Percentiles rank a stretch among this genome's conserved stretches.
Evolutionary conservation across 352 stramenopile species (phyloP).

Genomic region (Phytophthora macrochlamydospora): DNA sequence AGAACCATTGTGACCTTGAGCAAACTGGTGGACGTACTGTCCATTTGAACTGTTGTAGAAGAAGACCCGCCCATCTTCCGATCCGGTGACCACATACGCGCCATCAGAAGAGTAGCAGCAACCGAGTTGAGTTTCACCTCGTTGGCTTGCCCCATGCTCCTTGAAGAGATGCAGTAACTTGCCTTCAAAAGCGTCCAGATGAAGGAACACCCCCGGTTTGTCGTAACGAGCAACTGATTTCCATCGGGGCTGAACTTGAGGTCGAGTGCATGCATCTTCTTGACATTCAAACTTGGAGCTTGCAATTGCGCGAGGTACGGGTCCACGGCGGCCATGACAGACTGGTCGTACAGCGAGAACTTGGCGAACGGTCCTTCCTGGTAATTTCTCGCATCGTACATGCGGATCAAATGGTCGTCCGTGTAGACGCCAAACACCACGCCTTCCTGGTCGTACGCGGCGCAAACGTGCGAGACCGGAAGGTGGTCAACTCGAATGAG

Average conservation of each 20-base stretch:
- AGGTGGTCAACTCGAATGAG: constrained; percentile 70
- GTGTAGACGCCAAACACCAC: constrained; percentile 89
- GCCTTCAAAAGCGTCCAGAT: constrained; percentile 87
- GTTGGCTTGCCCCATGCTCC: constrained; percentile 46
- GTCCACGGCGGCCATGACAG: constrained; percentile 61
- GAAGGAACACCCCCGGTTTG: constrained; percentile 83
- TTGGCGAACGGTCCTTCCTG: constrained; percentile 89
- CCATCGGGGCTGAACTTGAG: constrained; percentile 88
- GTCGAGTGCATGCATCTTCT: constrained; percentile 76
- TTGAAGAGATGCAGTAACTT: constrained; percentile 77
- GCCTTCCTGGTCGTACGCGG: constrained; percentile 81
- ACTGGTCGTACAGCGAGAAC: constrained; percentile 85
- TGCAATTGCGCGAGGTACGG: constrained; percentile 64
- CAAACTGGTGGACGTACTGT: constrained; percentile 60
- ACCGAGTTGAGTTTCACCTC: constrained; percentile 54
- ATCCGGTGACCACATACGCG: constrained; percentile 72
- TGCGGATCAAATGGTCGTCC: constrained; percentile 85
- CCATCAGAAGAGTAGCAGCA: constrained; percentile 77
- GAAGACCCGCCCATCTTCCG: constrained; percentile 75
- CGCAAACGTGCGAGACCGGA: constrained; percentile 67
- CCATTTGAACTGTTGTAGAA: constrained; percentile 69
- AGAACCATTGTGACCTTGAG: constrained; percentile 64
- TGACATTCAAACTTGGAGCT: constrained; percentile 52
- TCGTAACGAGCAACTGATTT: constrained; percentile 84
- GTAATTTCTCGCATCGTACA: constrained; percentile 90